phyloP scores from a whole-genome alignment of 108 stramenopile genomes.

The Fistulifera pelliculosa region DNA sequence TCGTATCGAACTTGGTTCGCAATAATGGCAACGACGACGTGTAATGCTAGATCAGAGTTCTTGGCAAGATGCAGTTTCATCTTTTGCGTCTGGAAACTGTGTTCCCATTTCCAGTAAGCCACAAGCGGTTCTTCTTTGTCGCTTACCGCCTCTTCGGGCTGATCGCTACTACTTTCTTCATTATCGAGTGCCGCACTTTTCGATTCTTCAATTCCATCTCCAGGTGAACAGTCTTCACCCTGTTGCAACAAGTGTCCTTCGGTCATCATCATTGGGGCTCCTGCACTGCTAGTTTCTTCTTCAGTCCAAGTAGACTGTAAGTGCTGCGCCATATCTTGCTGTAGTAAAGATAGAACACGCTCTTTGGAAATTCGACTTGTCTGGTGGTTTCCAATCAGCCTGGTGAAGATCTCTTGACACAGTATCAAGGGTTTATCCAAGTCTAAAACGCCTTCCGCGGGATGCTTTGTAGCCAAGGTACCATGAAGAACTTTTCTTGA shows the following conservation, averaged over 20 bases:
- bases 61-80: slow-evolving; percentile 42
- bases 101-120: slow-evolving; percentile 40
- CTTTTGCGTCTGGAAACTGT: slow-evolving; percentile 26
- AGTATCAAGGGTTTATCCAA: slow-evolving; percentile 26
- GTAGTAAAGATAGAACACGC: slow-evolving; percentile 5
- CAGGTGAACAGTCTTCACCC: no score
- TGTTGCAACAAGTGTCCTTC: no score
- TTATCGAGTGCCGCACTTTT: no score
- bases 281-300: no score
- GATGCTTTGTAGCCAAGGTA: neutral
- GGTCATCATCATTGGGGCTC: no score
- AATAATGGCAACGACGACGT: slow-evolving; percentile 37
- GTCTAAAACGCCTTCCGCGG: slow-evolving; percentile 29
- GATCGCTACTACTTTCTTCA: neutral
- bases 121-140: slow-evolving; percentile 22
- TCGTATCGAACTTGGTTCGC: slow-evolving; percentile 38
- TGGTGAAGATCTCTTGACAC: slow-evolving; percentile 35
- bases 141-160: neutral
- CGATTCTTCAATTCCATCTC: neutral
- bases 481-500: neutral
- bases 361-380: slow-evolving; percentile 23
- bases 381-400: slow-evolving; percentile 37
- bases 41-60: slow-evolving; percentile 35
- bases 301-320: no score
- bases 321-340: slow-evolving; percentile 14